Conservation (phyloP, 1,139 yeast genomes). For the Yamadazyma dushanensis region DNA sequence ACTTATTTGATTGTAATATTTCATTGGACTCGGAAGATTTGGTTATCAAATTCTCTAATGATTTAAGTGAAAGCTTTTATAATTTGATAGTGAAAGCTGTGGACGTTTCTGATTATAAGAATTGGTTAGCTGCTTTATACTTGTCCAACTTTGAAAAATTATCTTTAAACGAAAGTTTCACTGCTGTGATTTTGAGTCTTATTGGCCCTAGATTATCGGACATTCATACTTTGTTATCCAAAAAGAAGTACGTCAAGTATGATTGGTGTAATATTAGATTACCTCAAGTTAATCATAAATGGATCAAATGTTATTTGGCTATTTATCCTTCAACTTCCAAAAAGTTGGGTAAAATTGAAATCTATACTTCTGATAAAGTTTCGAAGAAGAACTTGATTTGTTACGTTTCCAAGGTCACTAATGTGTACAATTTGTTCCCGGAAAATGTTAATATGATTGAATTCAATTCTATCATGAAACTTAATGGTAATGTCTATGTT, state of each 20-base stretch:
- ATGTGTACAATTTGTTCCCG: constrained; percentile 54
- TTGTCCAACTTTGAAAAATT: constrained; percentile 51
- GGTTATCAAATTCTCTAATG: constrained; percentile 39
- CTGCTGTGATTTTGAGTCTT: constrained; percentile 56
- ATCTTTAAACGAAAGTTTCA: constrained; percentile 54
- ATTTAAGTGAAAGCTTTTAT: constrained; percentile 34
- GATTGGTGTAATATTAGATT: constrained; percentile 61
- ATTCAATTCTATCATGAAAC: constrained; percentile 51
- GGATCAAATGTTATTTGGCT: constrained; percentile 53
- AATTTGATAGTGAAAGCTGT: constrained; percentile 34
- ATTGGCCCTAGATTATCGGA: constrained; percentile 56
- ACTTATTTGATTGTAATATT: constrained; percentile 40
- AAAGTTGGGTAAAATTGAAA: constrained; percentile 48
- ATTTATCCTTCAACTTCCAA: constrained; percentile 43
- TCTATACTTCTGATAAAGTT: constrained; percentile 44
- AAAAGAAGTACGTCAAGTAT: constrained; percentile 41
- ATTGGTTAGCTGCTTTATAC: constrained; percentile 48
- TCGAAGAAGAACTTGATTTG: constrained; percentile 48
- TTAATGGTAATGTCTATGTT: constrained; percentile 50
- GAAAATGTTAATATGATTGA: constrained; percentile 55
- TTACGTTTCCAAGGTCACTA: constrained; percentile 41
- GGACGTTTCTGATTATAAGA: constrained; percentile 30
- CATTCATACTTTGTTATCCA: constrained; percentile 50
- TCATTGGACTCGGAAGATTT: constrained; percentile 17
- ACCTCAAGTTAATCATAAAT: constrained; percentile 55